Conservation (phyloP, 2,329 filamentous ascomycete species). For the Pestalotiopsis sp. region DNA sequence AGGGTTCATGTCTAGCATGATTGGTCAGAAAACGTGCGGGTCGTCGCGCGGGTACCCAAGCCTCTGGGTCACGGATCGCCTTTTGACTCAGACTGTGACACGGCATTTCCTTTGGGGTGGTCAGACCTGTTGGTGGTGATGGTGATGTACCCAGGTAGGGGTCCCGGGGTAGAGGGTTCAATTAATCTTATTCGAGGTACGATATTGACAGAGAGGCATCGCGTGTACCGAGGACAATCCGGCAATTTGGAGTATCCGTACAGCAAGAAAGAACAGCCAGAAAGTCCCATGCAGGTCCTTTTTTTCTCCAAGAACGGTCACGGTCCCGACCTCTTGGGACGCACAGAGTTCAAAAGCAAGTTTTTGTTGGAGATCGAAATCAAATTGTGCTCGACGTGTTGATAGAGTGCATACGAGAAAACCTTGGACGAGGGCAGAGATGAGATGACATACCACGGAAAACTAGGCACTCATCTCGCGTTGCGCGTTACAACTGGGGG, state of each 20-base stretch:
- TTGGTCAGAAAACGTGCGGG: slow-evolving; percentile 9
- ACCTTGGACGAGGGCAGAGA: neutral
- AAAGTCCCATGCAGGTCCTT: slow-evolving; percentile 3
- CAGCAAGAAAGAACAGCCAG: neutral
- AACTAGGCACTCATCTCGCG: neutral
- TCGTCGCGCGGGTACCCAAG: neutral
- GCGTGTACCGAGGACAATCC: neutral
- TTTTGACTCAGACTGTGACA: neutral
- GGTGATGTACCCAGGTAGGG: neutral
- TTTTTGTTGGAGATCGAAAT: neutral
- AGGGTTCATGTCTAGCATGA: neutral
- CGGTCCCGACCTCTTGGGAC: neutral
- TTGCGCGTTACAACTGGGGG: neutral
- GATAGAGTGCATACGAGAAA: neutral
- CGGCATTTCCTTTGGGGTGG: neutral
- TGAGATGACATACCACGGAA: neutral
- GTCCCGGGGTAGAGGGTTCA: no score
- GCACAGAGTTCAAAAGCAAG: neutral
- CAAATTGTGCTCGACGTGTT: neutral
- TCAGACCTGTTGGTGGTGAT: neutral
- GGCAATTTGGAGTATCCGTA: neutral
- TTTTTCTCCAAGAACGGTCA: neutral
- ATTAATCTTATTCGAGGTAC: no score
- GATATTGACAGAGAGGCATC: neutral
- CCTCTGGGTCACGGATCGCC: slow-evolving; percentile 8